phyloP scores from a whole-genome alignment of 352 stramenopile species.

The Globisporangium heterothallicum region DNA sequence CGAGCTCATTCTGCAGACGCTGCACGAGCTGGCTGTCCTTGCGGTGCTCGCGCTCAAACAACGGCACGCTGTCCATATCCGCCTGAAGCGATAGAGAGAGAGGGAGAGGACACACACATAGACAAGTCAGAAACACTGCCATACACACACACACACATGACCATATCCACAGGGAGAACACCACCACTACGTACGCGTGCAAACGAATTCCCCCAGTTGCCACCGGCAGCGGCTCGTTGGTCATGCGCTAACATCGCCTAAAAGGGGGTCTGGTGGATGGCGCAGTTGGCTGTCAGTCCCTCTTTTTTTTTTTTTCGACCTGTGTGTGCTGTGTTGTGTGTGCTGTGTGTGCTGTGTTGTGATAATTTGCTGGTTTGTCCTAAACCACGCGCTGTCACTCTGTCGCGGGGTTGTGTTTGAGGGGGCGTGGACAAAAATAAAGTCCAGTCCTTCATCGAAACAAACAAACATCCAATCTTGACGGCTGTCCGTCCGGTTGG shows the following conservation, averaged over 20 bases:
- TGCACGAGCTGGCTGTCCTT: constrained; percentile 82
- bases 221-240: constrained; percentile 22
- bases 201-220: constrained; percentile 53
- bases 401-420: constrained; percentile 9
- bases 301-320: no score
- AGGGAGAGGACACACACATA: no score
- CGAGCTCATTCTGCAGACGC: constrained; percentile 77
- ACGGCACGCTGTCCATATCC: constrained; percentile 79
- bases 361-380: no score
- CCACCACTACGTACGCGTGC: constrained; percentile 19
- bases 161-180: neutral
- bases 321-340: no score
- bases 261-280: neutral
- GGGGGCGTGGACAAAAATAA: constrained; percentile 11
- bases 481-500: no score
- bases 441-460: constrained; percentile 8
- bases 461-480: constrained; percentile 2
- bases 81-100: no score
- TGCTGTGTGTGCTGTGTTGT: no score
- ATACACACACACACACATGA: no score
- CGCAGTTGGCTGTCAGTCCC: no score
- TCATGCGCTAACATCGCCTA: constrained; percentile 20
- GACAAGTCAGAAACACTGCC: no score
- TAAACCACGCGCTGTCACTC: neutral
- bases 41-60: constrained; percentile 84